Evolutionary conservation across 345 rosid genomes (phyloP), one percentile per base, ranked within the genome.

Genomic region (Clarkia xantiana): DNA sequence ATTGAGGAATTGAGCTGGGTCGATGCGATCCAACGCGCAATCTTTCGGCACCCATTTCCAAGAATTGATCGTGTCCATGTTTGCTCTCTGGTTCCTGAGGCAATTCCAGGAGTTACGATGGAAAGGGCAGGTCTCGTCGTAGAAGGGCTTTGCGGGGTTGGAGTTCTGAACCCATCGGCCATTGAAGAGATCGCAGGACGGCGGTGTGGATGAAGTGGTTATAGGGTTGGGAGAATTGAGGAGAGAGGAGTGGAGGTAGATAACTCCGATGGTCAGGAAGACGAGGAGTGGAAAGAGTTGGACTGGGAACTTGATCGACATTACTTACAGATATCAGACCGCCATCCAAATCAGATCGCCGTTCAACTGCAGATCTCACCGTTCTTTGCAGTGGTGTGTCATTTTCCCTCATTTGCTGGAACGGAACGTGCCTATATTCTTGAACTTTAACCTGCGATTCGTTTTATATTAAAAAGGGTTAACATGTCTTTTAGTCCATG

Each of bases 31-130:
- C 81, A 91, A 67, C 34, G 45, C 65, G 58, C 99, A 91, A 1
- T 41, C 58, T 40, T 64, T 49, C 6, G 96, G 99, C 2, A 68
- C 81, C 99, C 99, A 91, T 62, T 71, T 63, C 94, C 90, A 75
- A 1, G 96, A 82, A 73, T 78, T 87, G 78, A 84, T 81, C 14
- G 10, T 36, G 45, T 9, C 77, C 86, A 84, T 78, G 72, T 87
- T 63, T 11, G 69, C 77, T 48, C 94, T 64, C 60, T 74, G 65
- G 78, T 78, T 87, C 54, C 65, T 53, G 55, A 82, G 45, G 74
- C 95, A 87, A 61, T 91, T 91, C 94, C 98, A 91, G 15, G 96
- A 69, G 74, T 86, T 84, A 58, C 96, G 64, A 55, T 86, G 98
- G 44, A 91, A 86, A 11, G 96, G 95, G 74, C 96, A 86, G 29